phyloP scores from a whole-genome alignment of 2,329 filamentous ascomycete genomes.

The Coleophoma eucalyptorum region DNA sequence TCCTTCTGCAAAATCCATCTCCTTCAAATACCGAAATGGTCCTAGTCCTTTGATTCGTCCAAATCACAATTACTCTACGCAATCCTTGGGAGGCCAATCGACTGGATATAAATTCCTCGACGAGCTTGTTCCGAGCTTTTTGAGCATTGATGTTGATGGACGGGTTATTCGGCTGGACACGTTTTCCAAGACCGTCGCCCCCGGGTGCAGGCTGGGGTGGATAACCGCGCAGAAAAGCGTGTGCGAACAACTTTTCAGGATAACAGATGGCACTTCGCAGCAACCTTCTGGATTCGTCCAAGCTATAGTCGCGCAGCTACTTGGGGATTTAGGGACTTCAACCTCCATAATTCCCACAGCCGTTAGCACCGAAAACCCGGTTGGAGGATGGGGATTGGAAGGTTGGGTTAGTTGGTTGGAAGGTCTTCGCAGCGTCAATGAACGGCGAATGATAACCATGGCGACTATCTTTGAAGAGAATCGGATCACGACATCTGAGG shows the following conservation, averaged over 20 bases:
- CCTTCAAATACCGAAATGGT: background rate
- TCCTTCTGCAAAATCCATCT: constrained; percentile 56
- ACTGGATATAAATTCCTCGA: constrained; percentile 76
- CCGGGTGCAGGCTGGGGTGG: constrained; percentile 84
- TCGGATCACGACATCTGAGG: constrained; percentile 38
- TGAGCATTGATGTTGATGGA: constrained; percentile 75
- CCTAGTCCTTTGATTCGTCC: background rate
- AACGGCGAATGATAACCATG: background rate
- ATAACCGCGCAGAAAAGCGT: constrained; percentile 75
- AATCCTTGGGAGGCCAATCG: constrained; percentile 38
- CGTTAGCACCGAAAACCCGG: background rate
- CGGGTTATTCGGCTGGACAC: constrained; percentile 85
- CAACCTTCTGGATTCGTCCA: constrained; percentile 87
- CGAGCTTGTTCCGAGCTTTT: constrained; percentile 75
- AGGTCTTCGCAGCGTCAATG: background rate
- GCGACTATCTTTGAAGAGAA: background rate
- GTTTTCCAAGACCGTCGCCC: constrained; percentile 85
- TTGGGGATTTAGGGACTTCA: constrained; percentile 59
- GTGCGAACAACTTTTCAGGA: constrained; percentile 65
- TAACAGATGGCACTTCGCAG: constrained; percentile 72
- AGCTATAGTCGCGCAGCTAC: constrained; percentile 66
- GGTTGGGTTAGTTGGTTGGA: background rate
- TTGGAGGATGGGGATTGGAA: background rate
- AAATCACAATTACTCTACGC: constrained; percentile 26
- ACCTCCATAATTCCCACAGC: constrained; percentile 20